Conservation (phyloP, 306 rosid species). For the Inga laurina region DNA sequence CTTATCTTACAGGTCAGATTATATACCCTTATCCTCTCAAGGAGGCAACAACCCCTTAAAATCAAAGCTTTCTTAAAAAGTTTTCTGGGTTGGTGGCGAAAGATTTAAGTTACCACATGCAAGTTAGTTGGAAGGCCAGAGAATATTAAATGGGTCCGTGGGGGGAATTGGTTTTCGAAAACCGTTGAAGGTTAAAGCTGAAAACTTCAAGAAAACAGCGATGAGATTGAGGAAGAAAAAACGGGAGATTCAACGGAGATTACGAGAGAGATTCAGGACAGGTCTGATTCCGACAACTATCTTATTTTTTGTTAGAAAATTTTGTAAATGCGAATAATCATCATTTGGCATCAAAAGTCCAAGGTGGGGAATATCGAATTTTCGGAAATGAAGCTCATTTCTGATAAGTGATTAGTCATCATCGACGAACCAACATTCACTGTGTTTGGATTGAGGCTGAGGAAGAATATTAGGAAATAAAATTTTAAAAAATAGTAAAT, state of each 20-base stretch:
- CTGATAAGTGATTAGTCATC: neutral
- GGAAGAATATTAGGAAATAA: too few species aligned
- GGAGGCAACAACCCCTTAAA: constrained; percentile 1
- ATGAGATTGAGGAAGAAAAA: neutral
- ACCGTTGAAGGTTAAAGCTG: constrained; percentile 22
- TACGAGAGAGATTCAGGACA: constrained; percentile 14
- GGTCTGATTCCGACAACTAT: constrained; percentile 16
- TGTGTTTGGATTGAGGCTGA: too few species aligned
- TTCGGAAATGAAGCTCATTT: neutral
- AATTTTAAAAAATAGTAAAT: too few species aligned
- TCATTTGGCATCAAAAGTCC: constrained; percentile 1
- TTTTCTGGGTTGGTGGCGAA: neutral
- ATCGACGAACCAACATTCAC: neutral
- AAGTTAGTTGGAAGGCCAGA: neutral
- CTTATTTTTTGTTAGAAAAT: neutral
- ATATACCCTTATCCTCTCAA: constrained; percentile 7
- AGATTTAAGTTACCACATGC: neutral
- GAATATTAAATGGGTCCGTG: constrained; percentile 1
- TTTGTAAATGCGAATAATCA: constrained; percentile 3
- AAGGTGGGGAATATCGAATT: neutral
- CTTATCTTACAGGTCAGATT: constrained; percentile 40
- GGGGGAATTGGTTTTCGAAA: constrained; percentile 2
- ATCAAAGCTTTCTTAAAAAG: constrained; percentile 15
- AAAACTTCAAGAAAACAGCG: neutral
- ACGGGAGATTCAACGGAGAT: constrained; percentile 1